Percentiles rank a stretch among this genome's conserved stretches.
Evolutionary conservation across 2,329 filamentous ascomycete genomes (phyloP).

Genomic region (Nothophoma quercina): DNA sequence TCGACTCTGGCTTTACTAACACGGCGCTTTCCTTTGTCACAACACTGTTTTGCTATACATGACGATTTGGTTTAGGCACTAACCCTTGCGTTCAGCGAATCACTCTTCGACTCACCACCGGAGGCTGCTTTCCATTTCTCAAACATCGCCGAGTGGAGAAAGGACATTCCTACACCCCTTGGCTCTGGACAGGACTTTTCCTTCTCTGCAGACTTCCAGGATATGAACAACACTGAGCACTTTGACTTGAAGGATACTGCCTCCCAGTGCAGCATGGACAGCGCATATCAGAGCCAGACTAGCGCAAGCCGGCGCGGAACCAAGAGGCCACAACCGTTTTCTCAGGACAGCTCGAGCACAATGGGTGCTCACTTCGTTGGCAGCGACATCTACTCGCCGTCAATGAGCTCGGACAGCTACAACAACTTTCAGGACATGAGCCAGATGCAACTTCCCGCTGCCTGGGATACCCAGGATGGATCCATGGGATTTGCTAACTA

Average conservation of each 20-base stretch:
- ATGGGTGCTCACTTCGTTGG: conserved; percentile 42
- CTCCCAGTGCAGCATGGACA: conserved; percentile 54
- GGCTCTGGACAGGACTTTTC: conserved; percentile 46
- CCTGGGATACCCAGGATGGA: conserved; percentile 43
- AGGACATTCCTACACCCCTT: conserved; percentile 47
- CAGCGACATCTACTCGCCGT: conserved; percentile 46
- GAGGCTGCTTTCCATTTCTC: conserved; percentile 46
- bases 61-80: conserved; percentile 41
- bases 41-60: conserved; percentile 23
- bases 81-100: conserved; percentile 50
- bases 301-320: conserved; percentile 46
- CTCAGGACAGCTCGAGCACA: conserved; percentile 41
- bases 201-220: conserved; percentile 44
- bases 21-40: conserved; percentile 44
- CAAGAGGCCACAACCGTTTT: conserved; percentile 35
- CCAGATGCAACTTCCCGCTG: conserved; percentile 43
- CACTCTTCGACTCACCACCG: conserved; percentile 47
- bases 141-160: conserved; percentile 53
- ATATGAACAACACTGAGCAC: conserved; percentile 45
- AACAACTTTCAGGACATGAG: conserved; percentile 45
- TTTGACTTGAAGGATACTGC: conserved; percentile 48
- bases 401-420: conserved; percentile 47
- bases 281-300: conserved; percentile 51
- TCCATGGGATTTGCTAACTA: conserved; percentile 48
- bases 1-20: conserved; percentile 39